Evolutionary conservation across 192 early-diverging fungal species (phyloP).

Genomic region (Dispira parvispora): DNA sequence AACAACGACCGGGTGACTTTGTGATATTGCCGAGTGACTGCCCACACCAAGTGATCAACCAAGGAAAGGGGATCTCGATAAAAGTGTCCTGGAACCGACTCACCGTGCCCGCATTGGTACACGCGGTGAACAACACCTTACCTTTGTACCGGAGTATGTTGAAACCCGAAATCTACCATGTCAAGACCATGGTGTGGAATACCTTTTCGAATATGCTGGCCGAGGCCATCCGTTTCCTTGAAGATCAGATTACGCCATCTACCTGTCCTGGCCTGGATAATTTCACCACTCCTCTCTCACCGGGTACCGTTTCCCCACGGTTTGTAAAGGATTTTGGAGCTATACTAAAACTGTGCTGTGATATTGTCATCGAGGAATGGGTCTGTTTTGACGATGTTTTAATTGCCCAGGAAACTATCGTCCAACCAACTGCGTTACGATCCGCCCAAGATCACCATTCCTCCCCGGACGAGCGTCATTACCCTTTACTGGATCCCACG

Average conservation of each 20-base stretch:
- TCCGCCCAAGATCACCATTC: background rate
- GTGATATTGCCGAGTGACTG: constrained; percentile 17
- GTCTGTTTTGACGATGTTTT: background rate
- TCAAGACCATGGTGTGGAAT: background rate
- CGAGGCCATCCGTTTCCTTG: no score
- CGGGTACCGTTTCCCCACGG: no score
- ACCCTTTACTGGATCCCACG: no score
- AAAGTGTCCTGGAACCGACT: constrained; percentile 10
- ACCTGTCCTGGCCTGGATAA: no score
- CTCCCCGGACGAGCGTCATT: background rate
- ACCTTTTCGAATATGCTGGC: background rate
- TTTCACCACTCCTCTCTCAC: no score
- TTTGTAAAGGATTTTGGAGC: no score
- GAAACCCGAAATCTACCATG: background rate
- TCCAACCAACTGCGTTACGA: background rate
- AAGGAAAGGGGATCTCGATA: constrained; percentile 9
- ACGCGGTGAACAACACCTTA: background rate
- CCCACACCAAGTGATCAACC: constrained; percentile 21
- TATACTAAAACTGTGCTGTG: no score
- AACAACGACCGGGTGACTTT: constrained; percentile 19
- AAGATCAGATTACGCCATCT: no score
- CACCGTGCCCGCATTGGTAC: background rate
- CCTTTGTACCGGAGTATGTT: background rate
- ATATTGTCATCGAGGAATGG: background rate
- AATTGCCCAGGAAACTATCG: background rate